A percentile compares a stretch with the other conserved stretches of the same genome.
Evolutionary conservation across 2,329 filamentous ascomycete genomes (phyloP).

Genomic region (Talaromyces sp.): DNA sequence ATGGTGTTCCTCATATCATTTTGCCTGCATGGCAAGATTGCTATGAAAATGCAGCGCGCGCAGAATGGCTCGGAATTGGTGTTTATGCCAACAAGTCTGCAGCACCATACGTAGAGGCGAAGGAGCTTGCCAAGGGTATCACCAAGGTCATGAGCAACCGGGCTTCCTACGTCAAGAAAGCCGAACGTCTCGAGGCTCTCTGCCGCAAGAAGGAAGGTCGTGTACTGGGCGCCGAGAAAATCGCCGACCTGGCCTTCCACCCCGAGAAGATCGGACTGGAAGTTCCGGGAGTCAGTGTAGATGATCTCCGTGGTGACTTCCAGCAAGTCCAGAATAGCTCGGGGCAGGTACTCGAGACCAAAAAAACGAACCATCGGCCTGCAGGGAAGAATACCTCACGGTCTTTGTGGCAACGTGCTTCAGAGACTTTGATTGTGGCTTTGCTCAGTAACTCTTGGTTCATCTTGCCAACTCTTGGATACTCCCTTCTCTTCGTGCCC

Average conservation of each 20-base stretch:
- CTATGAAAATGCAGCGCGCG: slow-evolving; percentile 38
- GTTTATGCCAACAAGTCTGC: slow-evolving; percentile 29
- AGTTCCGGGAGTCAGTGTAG: slow-evolving; percentile 11
- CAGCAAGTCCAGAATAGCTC: slow-evolving; percentile 11
- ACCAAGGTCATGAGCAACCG: slow-evolving; percentile 15
- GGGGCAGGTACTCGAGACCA: slow-evolving; percentile 10
- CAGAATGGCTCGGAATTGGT: slow-evolving; percentile 38
- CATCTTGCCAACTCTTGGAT: slow-evolving; percentile 63
- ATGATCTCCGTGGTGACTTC: slow-evolving; percentile 10
- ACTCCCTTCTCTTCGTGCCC: slow-evolving; percentile 74
- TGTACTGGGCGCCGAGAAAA: slow-evolving; percentile 15
- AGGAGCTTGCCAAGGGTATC: slow-evolving; percentile 23
- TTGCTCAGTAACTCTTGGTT: slow-evolving; percentile 17
- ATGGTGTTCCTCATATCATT: slow-evolving; percentile 39
- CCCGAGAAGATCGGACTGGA: slow-evolving; percentile 15
- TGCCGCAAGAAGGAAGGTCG: slow-evolving; percentile 18
- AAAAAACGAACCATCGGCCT: neutral
- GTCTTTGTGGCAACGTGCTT: slow-evolving; percentile 2
- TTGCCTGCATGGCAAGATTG: slow-evolving; percentile 42
- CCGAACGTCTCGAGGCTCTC: slow-evolving; percentile 12
- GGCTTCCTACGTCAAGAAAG: slow-evolving; percentile 15
- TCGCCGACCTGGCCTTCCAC: slow-evolving; percentile 15
- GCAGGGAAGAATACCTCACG: neutral
- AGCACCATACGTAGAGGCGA: slow-evolving; percentile 18
- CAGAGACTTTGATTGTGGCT: slow-evolving; percentile 12